These are phyloP conservation scores for Neospora caninum DNA, from an alignment of 169 alveolate genomes.

Conservation along the genomic window DNA sequence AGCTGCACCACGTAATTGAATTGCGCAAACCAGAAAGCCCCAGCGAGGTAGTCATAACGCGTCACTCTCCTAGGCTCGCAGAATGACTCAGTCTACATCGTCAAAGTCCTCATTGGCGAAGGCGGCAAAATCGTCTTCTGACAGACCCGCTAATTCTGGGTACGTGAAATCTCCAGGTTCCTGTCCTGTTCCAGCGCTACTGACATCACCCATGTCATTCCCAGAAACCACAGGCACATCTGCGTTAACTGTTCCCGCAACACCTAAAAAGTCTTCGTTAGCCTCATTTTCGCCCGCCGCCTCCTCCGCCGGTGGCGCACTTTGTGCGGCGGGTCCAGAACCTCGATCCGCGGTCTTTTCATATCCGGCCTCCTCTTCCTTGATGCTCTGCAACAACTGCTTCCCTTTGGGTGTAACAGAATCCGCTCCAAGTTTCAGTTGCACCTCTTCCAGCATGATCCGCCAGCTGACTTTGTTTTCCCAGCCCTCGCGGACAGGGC, in stretches of 20 bases:
- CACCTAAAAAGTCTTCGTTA: not conserved
- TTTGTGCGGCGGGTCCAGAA: not conserved
- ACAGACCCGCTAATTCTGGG: too few relatives aligned
- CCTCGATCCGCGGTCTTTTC: not conserved
- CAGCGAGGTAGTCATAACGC: not conserved
- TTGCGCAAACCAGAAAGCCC: not conserved
- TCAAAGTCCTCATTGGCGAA: not conserved
- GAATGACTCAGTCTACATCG: not conserved
- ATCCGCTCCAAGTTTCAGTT: not conserved
- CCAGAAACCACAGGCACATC: too few relatives aligned
- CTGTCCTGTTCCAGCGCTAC: too few relatives aligned
- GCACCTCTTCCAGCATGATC: constrained; percentile 44
- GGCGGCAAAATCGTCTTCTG: not conserved
- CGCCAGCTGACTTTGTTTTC: constrained; percentile 27
- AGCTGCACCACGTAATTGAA: not conserved
- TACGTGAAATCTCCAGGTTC: too few relatives aligned
- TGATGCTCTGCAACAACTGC: not conserved
- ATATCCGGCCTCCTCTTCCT: not conserved
- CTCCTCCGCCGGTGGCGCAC: not conserved
- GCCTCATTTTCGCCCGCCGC: too few relatives aligned
- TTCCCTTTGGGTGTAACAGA: constrained; percentile 34
- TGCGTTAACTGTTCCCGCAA: not conserved
- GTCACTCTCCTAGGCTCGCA: not conserved
- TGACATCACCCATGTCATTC: not conserved
- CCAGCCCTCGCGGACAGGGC: constrained; percentile 18